These are phyloP conservation scores for Aphanomyces stellatus DNA, from an alignment of 352 stramenopile species.

Conservation along the genomic window DNA sequence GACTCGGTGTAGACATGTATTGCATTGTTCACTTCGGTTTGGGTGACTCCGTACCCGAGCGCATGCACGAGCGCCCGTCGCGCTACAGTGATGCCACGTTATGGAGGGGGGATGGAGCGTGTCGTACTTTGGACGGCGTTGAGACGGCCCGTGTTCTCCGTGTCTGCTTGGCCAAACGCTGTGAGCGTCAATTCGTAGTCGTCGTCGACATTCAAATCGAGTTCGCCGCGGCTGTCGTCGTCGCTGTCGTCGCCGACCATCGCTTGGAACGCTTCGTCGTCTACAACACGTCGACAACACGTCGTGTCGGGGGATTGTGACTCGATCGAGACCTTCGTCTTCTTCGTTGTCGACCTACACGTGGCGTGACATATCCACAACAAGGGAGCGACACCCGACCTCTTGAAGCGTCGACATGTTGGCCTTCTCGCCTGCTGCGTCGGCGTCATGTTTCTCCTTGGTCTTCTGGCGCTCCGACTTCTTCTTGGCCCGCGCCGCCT, in stretches of 20 bases:
- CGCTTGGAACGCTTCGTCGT: background rate
- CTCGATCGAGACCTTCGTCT: conserved; percentile 24
- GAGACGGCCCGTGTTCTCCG: conserved; percentile 30
- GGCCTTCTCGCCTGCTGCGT: conserved; percentile 13
- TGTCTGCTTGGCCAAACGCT: conserved; percentile 45
- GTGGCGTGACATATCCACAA: too few relatives aligned
- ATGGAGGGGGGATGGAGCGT: background rate
- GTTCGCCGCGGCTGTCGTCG: conserved; percentile 29
- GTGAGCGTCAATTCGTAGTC: conserved; percentile 55
- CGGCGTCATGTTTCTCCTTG: conserved; percentile 11
- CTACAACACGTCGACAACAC: background rate
- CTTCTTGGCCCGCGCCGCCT: conserved; percentile 46
- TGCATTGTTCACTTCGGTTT: conserved; percentile 12
- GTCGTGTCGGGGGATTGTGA: background rate
- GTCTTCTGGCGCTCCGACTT: conserved; percentile 47
- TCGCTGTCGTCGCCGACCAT: conserved; percentile 41
- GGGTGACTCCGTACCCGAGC: conserved; percentile 42
- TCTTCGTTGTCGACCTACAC: conserved; percentile 23
- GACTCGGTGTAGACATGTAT: conserved; percentile 8
- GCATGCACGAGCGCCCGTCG: conserved; percentile 54
- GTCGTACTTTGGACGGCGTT: conserved; percentile 43
- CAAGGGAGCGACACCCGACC: conserved; percentile 30
- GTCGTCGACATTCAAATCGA: conserved; percentile 46
- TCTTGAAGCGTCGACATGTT: conserved; percentile 68
- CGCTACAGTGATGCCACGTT: conserved; percentile 25